Evolutionary conservation across 148 eudicot species (phyloP).

Genomic region (Silene latifolia): DNA sequence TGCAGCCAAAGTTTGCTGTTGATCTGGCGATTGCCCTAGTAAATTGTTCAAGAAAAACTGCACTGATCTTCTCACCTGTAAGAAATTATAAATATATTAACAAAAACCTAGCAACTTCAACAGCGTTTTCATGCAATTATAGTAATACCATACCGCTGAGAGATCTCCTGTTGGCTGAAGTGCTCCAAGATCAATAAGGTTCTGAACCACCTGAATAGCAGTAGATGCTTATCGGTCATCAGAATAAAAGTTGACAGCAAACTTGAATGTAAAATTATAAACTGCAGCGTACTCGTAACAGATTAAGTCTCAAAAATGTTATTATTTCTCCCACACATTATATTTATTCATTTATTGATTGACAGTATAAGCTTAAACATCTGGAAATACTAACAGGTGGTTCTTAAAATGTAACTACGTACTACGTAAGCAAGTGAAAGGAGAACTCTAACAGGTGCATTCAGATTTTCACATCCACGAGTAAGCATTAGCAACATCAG

Average conservation of each 20-base stretch:
- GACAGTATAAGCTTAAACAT: no score
- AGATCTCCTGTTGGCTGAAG: slow-evolving; percentile 97
- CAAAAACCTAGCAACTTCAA: neutral
- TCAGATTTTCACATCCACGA: no score
- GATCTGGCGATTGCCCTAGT: slow-evolving; percentile 80
- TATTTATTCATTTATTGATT: no score
- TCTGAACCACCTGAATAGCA: slow-evolving; percentile 57
- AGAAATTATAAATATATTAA: neutral
- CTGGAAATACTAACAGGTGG: neutral
- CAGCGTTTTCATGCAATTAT: slow-evolving; percentile 4
- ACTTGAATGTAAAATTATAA: no score
- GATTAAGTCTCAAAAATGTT: no score
- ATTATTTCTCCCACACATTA: no score
- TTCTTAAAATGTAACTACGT: no score
- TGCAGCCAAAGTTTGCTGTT: slow-evolving; percentile 86
- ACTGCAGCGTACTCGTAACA: no score
- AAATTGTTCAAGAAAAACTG: slow-evolving; percentile 89
- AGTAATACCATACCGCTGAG: slow-evolving; percentile 58
- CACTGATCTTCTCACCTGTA: slow-evolving; percentile 90
- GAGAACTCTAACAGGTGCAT: no score
- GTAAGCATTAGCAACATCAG: neutral
- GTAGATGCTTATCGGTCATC: neutral
- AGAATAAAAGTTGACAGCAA: no score
- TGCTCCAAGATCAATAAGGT: slow-evolving; percentile 91
- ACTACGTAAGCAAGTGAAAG: no score